These are phyloP conservation scores for Sordariomycetes sp. DNA, from an alignment of 2,329 filamentous ascomycete species.

Conservation along the genomic window DNA sequence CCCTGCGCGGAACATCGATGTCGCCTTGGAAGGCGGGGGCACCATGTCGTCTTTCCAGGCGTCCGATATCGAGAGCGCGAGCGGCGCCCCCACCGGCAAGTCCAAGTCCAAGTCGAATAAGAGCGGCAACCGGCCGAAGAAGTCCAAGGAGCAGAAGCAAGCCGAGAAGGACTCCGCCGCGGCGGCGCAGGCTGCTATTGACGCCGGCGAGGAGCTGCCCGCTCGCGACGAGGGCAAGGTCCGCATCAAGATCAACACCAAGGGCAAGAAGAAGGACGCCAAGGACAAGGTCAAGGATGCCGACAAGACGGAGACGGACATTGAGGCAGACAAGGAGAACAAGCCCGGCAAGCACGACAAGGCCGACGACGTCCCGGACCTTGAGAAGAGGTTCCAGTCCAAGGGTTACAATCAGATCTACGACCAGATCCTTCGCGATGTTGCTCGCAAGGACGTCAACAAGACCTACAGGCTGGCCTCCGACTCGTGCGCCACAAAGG, in stretches of 20 bases:
- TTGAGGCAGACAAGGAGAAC: conserved; percentile 34
- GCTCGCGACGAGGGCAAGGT: conserved; percentile 50
- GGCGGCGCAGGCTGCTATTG: conserved; percentile 75
- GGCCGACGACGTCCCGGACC: conserved; percentile 39
- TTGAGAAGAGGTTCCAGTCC: conserved; percentile 64
- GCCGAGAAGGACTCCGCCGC: conserved; percentile 77
- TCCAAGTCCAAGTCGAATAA: conserved; percentile 40
- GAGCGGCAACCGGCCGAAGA: conserved; percentile 66
- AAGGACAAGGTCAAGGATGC: conserved; percentile 33
- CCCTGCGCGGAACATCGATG: conserved; percentile 58
- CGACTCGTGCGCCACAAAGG: conserved; percentile 75
- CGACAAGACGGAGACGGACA: conserved; percentile 25
- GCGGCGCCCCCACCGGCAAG: conserved; percentile 1
- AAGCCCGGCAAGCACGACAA: conserved; percentile 33
- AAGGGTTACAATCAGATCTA: conserved; percentile 97
- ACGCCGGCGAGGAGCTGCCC: conserved; percentile 64
- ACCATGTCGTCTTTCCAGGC: conserved; percentile 78
- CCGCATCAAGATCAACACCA: conserved; percentile 53
- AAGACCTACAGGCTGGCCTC: conserved; percentile 86
- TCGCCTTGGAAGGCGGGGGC: conserved; percentile 72
- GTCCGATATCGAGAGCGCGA: conserved; percentile 38
- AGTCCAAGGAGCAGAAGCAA: conserved; percentile 80
- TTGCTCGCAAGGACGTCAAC: conserved; percentile 85
- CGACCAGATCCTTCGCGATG: conserved; percentile 92
- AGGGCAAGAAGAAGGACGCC: conserved; percentile 31